phyloP scores from a whole-genome alignment of 169 alveolate genomes.

The Eimeria maxima region DNA sequence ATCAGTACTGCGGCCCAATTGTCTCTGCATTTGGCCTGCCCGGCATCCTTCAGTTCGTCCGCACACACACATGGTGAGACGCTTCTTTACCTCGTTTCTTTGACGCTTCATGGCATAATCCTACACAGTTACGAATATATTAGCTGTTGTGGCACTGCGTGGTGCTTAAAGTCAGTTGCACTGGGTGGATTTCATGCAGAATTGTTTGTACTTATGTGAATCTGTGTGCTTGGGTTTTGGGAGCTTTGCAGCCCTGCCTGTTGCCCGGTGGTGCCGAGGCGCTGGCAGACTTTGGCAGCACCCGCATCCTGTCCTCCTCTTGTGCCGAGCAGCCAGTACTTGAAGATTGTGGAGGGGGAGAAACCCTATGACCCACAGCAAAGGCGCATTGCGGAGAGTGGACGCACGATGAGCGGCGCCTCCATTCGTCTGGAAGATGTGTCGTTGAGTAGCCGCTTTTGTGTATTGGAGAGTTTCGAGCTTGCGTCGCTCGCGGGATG shows the following conservation, averaged over 20 bases:
- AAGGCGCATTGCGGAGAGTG: slow-evolving; percentile 39
- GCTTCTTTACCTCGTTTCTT: not conserved
- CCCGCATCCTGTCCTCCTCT: slow-evolving; percentile 55
- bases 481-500: slow-evolving; percentile 16
- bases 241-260: slow-evolving; percentile 63
- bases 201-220: not conserved
- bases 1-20: slow-evolving; percentile 66
- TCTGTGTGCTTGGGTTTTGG: not conserved
- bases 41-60: slow-evolving; percentile 24
- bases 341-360: slow-evolving; percentile 12
- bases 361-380: not conserved
- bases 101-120: not conserved
- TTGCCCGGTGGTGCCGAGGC: slow-evolving; percentile 54
- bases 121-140: not conserved
- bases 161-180: not conserved
- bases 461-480: slow-evolving; percentile 59
- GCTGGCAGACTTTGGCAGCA: slow-evolving; percentile 74
- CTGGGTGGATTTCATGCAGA: not conserved
- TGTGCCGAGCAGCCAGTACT: not conserved
- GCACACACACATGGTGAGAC: slow-evolving; percentile 59
- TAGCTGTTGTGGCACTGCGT: not conserved
- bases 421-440: slow-evolving; percentile 64
- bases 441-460: slow-evolving; percentile 22
- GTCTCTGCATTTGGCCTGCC: slow-evolving; percentile 68
- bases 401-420: slow-evolving; percentile 34